Percentiles rank a stretch among this genome's conserved stretches.
These are phyloP conservation scores for Dictyostelium purpureum DNA, from an alignment of 78 protist genomes.

Conservation along the genomic window DNA sequence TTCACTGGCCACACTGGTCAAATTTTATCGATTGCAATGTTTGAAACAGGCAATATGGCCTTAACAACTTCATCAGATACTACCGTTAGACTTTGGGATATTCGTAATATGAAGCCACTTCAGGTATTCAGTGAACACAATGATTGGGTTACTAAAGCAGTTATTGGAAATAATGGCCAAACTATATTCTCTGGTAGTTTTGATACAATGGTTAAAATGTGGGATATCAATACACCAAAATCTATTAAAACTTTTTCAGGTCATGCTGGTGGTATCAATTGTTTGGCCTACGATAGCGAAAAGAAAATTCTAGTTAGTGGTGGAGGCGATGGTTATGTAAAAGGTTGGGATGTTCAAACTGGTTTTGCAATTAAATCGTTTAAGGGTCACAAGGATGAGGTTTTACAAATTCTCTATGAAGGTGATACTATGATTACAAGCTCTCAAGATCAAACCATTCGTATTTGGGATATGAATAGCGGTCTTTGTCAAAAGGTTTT, in stretches of 20 bases:
- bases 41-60: conserved; percentile 19
- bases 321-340: conserved; percentile 41
- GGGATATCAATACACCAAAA: conserved; percentile 40
- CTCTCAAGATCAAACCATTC: conserved; percentile 62
- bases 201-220: conserved; percentile 61
- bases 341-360: conserved; percentile 66
- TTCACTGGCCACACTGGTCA: conserved; percentile 45
- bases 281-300: conserved; percentile 27
- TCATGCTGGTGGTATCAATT: conserved; percentile 58
- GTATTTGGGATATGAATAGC: conserved; percentile 60
- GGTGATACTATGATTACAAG: conserved; percentile 48
- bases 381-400: conserved; percentile 79
- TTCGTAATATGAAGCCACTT: conserved; percentile 33
- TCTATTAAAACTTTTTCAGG: conserved; percentile 18
- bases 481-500: conserved; percentile 46
- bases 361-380: conserved; percentile 18
- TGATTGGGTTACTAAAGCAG: conserved; percentile 69
- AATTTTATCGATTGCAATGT: conserved; percentile 19
- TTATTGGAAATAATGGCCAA: neutral
- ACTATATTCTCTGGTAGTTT: conserved; percentile 43
- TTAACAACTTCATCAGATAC: conserved; percentile 47
- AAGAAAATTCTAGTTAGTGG: conserved; percentile 14
- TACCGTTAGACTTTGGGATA: conserved; percentile 68
- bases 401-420: conserved; percentile 36
- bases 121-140: conserved; percentile 39